Conservation (phyloP, 148 eudicot genomes). For the Rhododendron simsii region DNA sequence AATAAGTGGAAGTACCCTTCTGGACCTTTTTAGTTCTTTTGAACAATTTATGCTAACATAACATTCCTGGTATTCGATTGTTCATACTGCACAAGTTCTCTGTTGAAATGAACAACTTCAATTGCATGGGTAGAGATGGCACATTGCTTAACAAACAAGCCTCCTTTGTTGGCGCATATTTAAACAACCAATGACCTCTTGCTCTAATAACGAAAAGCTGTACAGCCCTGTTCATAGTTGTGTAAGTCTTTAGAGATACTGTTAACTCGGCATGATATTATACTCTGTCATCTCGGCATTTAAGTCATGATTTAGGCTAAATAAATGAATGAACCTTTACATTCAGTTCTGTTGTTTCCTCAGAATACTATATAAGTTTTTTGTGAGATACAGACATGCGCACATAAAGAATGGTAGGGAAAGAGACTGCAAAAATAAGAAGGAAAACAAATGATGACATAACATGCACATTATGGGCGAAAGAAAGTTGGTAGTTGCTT, state of each 20-base stretch:
- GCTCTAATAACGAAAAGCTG: neutral
- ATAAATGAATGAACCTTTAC: neutral
- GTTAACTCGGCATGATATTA: neutral
- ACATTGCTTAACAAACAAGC: neutral
- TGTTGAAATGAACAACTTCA: neutral
- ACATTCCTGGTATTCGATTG: neutral
- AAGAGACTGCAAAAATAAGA: neutral
- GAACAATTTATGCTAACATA: neutral
- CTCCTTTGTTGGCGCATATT: neutral
- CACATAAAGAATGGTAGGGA: neutral
- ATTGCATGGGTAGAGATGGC: constrained; percentile 1
- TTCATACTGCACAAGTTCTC: neutral
- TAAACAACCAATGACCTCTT: neutral
- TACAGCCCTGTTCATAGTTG: neutral
- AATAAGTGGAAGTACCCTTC: neutral
- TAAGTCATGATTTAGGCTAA: neutral
- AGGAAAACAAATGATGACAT: neutral
- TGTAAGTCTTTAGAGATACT: neutral
- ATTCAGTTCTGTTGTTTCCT: neutral
- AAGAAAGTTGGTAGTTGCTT: neutral
- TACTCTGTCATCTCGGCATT: neutral
- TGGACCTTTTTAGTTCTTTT: neutral
- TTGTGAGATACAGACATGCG: neutral
- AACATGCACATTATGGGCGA: neutral
- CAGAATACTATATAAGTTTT: neutral